phyloP scores from a whole-genome alignment of 176 grass and related monocot genomes.

The Aegilops bicornis region DNA sequence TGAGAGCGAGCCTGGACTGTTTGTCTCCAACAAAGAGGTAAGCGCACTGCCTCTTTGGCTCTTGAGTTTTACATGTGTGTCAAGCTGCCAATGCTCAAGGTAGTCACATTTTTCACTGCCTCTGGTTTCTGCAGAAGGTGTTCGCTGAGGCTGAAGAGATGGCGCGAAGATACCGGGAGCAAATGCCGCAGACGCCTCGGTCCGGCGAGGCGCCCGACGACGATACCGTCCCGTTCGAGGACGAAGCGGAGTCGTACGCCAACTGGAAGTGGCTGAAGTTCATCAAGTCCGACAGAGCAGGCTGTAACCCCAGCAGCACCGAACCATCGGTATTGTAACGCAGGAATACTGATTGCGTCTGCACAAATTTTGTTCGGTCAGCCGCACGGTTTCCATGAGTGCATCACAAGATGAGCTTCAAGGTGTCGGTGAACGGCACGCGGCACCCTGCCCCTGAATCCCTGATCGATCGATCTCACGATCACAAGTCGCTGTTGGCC shows the following conservation, averaged over 20 bases:
- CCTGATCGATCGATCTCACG: not conserved
- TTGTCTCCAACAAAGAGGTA: slow-evolving; percentile 69
- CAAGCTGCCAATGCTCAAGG: not conserved
- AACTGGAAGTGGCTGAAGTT: slow-evolving; percentile 88
- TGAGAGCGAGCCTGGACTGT: slow-evolving; percentile 74
- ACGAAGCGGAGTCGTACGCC: slow-evolving; percentile 54
- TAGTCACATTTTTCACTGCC: not conserved
- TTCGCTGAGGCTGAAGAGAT: slow-evolving; percentile 72
- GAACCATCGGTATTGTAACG: not conserved
- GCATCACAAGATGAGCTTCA: not conserved
- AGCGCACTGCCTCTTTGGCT: not conserved
- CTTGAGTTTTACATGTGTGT: not conserved
- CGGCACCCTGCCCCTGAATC: too few species aligned
- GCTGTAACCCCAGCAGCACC: not conserved
- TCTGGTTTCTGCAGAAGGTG: slow-evolving; percentile 48
- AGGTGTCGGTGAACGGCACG: not conserved
- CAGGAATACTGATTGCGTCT: not conserved
- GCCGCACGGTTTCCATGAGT: not conserved
- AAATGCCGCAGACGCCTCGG: slow-evolving; percentile 22
- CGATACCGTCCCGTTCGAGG: slow-evolving; percentile 42
- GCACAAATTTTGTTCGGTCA: slow-evolving; percentile 8
- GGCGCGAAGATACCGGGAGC: slow-evolving; percentile 52
- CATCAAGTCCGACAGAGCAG: slow-evolving; percentile 24
- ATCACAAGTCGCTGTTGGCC: not conserved
- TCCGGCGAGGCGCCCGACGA: not conserved